A percentile compares a stretch with the other conserved stretches of the same genome.
Evolutionary conservation across 169 alveolate species (phyloP).

Genomic region (Plasmodium gallinaceum): DNA sequence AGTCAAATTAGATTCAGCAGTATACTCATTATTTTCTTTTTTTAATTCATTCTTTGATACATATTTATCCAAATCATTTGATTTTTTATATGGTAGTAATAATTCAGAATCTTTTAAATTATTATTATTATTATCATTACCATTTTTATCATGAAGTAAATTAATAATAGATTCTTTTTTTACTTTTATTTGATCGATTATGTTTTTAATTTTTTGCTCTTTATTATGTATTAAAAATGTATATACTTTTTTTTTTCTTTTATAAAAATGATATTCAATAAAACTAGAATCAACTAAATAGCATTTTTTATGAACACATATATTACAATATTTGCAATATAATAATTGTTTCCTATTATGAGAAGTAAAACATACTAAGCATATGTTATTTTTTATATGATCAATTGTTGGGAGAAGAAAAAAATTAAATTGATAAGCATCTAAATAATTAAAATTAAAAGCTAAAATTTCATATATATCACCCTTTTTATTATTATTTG

Average conservation of each 20-base stretch:
- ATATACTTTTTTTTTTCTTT: conserved; percentile 17
- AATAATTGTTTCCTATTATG: conserved; percentile 38
- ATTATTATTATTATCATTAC: background rate
- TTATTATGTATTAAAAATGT: conserved; percentile 41
- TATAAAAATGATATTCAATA: conserved; percentile 42
- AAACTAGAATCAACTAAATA: conserved; percentile 39
- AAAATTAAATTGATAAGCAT: conserved; percentile 52
- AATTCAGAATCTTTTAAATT: background rate
- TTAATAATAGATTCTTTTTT: conserved; percentile 1
- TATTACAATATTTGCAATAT: conserved; percentile 54
- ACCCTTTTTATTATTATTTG: conserved; percentile 18
- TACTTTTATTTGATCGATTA: background rate
- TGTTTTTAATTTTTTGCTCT: conserved; percentile 29
- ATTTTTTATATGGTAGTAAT: no score
- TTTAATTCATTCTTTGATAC: no score
- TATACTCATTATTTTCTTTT: no score
- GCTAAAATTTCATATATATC: conserved; percentile 60
- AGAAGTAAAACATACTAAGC: conserved; percentile 61
- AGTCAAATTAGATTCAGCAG: no score
- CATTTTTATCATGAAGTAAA: background rate
- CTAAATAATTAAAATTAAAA: conserved; percentile 52
- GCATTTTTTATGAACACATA: conserved; percentile 68
- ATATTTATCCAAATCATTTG: no score
- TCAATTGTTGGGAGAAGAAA: conserved; percentile 46
- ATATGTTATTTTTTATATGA: conserved; percentile 62